A percentile compares a stretch with the other conserved stretches of the same genome.
These are phyloP conservation scores for Hydrangea macrophylla DNA, from an alignment of 148 eudicot genomes.

Conservation along the genomic window DNA sequence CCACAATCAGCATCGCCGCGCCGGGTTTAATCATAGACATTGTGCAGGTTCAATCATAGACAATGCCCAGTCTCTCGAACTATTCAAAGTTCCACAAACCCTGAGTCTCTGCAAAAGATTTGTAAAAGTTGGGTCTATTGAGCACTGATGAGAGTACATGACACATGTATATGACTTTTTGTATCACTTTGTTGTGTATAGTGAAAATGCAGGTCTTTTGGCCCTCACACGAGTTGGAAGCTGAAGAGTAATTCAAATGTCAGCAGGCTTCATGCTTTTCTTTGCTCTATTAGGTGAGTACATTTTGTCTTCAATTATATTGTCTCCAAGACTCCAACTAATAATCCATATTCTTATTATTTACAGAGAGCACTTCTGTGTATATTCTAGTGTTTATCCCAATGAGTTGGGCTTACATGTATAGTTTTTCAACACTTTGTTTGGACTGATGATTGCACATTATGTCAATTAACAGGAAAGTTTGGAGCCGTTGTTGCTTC, in stretches of 20 bases:
- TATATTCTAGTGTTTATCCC: not conserved
- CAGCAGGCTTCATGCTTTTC: slow-evolving; percentile 85
- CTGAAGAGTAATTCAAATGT: slow-evolving; percentile 72
- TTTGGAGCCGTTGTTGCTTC: slow-evolving; percentile 88
- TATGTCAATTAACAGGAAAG: slow-evolving; percentile 51
- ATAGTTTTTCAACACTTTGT: too few species aligned
- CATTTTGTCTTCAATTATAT: not conserved
- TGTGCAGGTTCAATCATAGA: too few species aligned
- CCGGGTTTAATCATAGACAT: too few species aligned
- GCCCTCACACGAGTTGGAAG: slow-evolving; percentile 79
- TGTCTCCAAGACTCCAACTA: not conserved
- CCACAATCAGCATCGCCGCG: too few species aligned
- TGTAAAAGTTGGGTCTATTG: too few species aligned
- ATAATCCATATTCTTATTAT: not conserved
- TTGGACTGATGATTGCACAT: not conserved
- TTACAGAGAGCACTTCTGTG: not conserved
- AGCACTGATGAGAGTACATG: too few species aligned
- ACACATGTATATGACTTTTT: too few species aligned
- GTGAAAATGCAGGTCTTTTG: slow-evolving; percentile 87
- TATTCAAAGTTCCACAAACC: too few species aligned
- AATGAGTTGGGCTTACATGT: not conserved
- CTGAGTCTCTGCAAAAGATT: too few species aligned
- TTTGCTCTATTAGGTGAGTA: slow-evolving; percentile 80
- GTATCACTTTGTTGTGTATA: slow-evolving; percentile 22
- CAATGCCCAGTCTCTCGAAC: too few species aligned